Conservation (phyloP, 2,329 filamentous ascomycete genomes). For the Fusarium sterilihyphosum region DNA sequence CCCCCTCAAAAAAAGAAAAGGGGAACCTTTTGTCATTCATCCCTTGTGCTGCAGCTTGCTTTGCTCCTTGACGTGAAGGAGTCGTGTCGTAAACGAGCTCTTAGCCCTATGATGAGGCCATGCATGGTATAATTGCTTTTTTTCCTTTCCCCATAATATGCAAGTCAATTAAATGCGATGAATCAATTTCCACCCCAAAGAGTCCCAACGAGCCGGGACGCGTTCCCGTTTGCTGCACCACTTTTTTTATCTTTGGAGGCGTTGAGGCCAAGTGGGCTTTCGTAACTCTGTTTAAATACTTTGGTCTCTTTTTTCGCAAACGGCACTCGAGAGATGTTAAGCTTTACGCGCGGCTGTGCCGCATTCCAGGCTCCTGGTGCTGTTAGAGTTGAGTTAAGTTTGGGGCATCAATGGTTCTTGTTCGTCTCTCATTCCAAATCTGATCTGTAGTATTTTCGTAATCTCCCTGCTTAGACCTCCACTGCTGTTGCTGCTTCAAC, state of each 20-base stretch:
- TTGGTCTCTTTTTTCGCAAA: constrained; percentile 5
- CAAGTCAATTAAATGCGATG: neutral
- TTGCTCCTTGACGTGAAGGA: neutral
- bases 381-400: neutral
- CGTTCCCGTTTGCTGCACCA: neutral
- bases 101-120: constrained; percentile 1
- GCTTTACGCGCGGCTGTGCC: neutral
- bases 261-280: neutral
- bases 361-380: constrained; percentile 14
- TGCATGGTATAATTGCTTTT: constrained; percentile 15
- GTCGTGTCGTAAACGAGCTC: neutral
- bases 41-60: neutral
- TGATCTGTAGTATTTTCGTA: neutral
- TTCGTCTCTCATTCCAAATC: neutral
- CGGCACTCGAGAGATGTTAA: neutral
- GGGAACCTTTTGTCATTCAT: neutral
- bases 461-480: constrained; percentile 19
- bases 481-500: neutral
- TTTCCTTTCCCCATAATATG: neutral
- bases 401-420: neutral
- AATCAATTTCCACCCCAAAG: constrained; percentile 7
- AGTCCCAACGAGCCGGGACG: constrained; percentile 21
- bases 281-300: neutral
- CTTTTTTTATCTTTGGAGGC: constrained; percentile 14
- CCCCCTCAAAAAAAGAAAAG: neutral